phyloP scores from a whole-genome alignment of 306 rosid species.

The Castanea sativa region DNA sequence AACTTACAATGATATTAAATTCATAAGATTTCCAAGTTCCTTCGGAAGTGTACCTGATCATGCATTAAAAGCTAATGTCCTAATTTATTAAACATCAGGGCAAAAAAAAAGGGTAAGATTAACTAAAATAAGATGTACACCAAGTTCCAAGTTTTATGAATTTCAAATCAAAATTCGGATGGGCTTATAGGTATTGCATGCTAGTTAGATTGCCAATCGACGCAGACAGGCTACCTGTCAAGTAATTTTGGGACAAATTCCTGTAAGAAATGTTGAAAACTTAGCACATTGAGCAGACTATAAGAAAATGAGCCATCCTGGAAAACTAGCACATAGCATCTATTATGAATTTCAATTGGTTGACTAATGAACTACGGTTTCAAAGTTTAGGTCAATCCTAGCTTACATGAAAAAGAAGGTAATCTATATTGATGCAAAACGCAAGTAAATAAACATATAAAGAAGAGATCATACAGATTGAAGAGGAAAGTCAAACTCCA shows the following conservation, averaged over 20 bases:
- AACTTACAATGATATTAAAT: no score
- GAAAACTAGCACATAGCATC: background rate
- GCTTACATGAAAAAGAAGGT: no score
- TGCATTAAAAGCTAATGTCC: constrained; percentile 59
- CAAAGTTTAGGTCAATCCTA: no score
- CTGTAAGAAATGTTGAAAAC: constrained; percentile 34
- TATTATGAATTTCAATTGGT: no score
- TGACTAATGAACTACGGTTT: no score
- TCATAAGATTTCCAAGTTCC: constrained; percentile 56
- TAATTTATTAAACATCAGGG: constrained; percentile 18
- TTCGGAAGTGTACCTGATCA: constrained; percentile 75
- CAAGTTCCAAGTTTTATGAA: background rate
- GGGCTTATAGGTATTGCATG: constrained; percentile 66
- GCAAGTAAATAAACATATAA: no score
- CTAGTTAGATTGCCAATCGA: constrained; percentile 58
- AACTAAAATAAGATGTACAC: background rate
- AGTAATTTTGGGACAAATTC: constrained; percentile 54
- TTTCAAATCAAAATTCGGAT: background rate
- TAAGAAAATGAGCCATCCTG: background rate
- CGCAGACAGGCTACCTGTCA: constrained; percentile 65
- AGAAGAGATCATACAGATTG: no score
- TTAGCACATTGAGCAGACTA: background rate
- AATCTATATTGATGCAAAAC: no score
- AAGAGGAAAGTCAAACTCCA: no score
- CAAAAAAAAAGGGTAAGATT: background rate